Evolutionary conservation across 2,329 filamentous ascomycete species (phyloP).

Genomic region (Aspergillus oerlinghausenensis): DNA sequence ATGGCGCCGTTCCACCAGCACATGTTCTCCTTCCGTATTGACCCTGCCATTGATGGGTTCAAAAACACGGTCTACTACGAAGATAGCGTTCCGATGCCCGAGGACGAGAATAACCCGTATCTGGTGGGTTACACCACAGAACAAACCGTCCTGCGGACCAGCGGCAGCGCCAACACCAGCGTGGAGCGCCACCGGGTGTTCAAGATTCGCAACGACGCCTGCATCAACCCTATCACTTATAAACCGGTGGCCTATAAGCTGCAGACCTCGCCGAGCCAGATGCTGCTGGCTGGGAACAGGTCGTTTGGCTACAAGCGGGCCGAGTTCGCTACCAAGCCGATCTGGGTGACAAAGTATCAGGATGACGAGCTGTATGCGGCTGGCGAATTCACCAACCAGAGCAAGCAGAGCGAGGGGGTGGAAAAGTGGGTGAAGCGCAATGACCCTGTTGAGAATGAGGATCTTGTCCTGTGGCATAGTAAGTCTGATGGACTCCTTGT

Average conservation of each 20-base stretch:
- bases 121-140: conserved; percentile 58
- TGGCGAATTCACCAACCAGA: conserved; percentile 51
- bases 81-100: conserved; percentile 50
- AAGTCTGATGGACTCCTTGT: conserved; percentile 9
- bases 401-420: conserved; percentile 50
- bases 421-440: conserved; percentile 47
- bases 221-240: conserved; percentile 43
- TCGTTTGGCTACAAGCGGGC: conserved; percentile 46
- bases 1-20: conserved; percentile 71
- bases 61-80: conserved; percentile 53
- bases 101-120: conserved; percentile 55
- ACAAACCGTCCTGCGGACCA: conserved; percentile 46
- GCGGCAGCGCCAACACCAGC: conserved; percentile 51
- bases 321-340: conserved; percentile 49
- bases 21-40: conserved; percentile 65
- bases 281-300: conserved; percentile 44
- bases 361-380: conserved; percentile 51
- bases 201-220: conserved; percentile 49
- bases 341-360: conserved; percentile 52
- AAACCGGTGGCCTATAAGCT: conserved; percentile 50
- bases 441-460: conserved; percentile 47
- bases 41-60: conserved; percentile 57
- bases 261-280: conserved; percentile 44
- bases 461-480: conserved; percentile 38
- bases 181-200: conserved; percentile 46